Base-by-base conservation (phyloP, 202 grass and related monocot genomes). In the Eragrostis tef region DNA sequence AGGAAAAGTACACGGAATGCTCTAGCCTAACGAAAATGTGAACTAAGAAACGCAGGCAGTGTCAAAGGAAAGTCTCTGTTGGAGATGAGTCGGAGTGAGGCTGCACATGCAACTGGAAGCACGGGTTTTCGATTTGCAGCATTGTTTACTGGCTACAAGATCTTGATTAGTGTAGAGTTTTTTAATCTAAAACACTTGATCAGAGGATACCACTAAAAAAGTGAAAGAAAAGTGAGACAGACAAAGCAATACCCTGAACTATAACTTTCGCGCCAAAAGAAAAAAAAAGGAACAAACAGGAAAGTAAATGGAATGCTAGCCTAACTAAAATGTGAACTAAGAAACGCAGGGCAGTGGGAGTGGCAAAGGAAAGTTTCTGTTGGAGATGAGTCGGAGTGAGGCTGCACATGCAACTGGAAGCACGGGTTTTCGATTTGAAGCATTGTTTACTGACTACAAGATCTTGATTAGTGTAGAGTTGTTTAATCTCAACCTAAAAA, bases 91-190 rank as follows among this genome's bases (percentile, higher is more conserved):
- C 42, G 56, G 48, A 79, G 34, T 83, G 75, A 70, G 73, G 82
- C 71, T 90, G 69, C 53, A 83, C 74, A 63, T 75, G 79, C 59
- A 43, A 86, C 64, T 79, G 67, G 70, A 69, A 43, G 43, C 46
- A 62, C 50, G 48, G 36, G 67, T 78, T 46, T 68, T 70, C 65
- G 56, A 24, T 70, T 86, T 25, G 59, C 75, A 57, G 69, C 46
- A 87, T 93, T 86, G 84, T 91, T 97, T 89, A 89, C 86, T 81
- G 64, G 66, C 25, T 60, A 80, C 93, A 87, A 97, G 86, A 86
- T 84, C 70, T 89, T 81, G 90, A 75, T 73, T 79, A 67, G 75
- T 75, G 90, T 51, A 60, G 71, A 84, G 57, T 87, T 85, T 60
- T 86, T 90, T 92, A 87, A 81, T 73, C 52, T 20, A n/a, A n/a